Evolutionary conservation across 2,329 filamentous ascomycete genomes (phyloP).

Genomic region (Penicillium sp.): DNA sequence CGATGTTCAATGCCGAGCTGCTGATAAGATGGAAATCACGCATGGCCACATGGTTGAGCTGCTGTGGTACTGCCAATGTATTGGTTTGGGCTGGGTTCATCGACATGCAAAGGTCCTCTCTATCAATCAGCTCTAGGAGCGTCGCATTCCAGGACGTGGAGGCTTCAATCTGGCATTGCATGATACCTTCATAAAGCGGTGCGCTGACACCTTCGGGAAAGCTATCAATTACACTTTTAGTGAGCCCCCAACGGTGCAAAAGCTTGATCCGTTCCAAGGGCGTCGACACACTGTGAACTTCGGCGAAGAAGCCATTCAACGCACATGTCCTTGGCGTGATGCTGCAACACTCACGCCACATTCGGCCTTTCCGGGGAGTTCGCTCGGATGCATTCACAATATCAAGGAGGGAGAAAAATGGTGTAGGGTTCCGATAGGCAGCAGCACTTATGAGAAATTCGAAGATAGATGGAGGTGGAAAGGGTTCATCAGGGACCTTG

Average conservation of each 20-base stretch:
- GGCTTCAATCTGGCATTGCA: constrained; percentile 78
- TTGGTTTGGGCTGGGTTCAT: constrained; percentile 51
- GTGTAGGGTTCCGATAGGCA: constrained; percentile 31
- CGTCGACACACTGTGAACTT: constrained; percentile 51
- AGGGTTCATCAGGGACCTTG: constrained; percentile 51
- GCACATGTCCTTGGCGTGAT: constrained; percentile 67
- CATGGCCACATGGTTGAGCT: constrained; percentile 62
- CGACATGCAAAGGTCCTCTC: constrained; percentile 74
- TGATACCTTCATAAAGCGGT: constrained; percentile 78
- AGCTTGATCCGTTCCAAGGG: constrained; percentile 68
- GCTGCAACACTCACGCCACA: constrained; percentile 40
- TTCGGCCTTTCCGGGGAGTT: constrained; percentile 29
- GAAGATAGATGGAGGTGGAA: constrained; percentile 60
- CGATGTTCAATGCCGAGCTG: constrained; percentile 48
- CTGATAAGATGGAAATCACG: constrained; percentile 81
- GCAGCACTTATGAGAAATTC: constrained; percentile 52
- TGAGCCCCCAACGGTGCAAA: constrained; percentile 68
- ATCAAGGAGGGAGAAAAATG: constrained; percentile 54
- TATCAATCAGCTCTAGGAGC: constrained; percentile 72
- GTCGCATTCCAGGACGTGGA: constrained; percentile 71
- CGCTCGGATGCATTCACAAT: constrained; percentile 41
- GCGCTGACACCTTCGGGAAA: constrained; percentile 81
- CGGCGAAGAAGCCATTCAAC: constrained; percentile 66
- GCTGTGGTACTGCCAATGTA: constrained; percentile 34
- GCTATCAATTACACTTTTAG: constrained; percentile 66